Conservation (phyloP, 768 basidiomycete species). For the Boletus rex-veris region DNA sequence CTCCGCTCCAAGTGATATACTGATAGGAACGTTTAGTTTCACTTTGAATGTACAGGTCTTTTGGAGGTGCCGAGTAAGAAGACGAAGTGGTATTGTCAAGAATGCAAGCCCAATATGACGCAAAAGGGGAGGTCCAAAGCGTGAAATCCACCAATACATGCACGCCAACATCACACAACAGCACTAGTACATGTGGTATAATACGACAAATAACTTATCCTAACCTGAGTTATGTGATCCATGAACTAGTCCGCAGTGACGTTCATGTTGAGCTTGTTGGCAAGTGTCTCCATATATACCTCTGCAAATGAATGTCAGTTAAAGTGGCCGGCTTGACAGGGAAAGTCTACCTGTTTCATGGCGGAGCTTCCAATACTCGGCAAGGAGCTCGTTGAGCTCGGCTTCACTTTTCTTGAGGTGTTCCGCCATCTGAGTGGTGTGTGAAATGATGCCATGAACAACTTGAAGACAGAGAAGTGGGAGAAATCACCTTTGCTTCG, state of each 20-base stretch:
- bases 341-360: constrained; percentile 61
- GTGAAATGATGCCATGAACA: not conserved
- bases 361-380: constrained; percentile 80
- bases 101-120: constrained; percentile 46
- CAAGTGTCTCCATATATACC: constrained; percentile 83
- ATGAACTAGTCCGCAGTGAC: constrained; percentile 28
- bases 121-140: constrained; percentile 33
- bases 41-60: constrained; percentile 64
- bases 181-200: constrained; percentile 15
- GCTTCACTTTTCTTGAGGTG: constrained; percentile 70
- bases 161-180: not conserved
- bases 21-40: constrained; percentile 49
- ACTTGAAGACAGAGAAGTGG: not conserved
- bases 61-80: constrained; percentile 52
- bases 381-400: constrained; percentile 76
- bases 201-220: constrained; percentile 19
- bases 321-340: not conserved
- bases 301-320: constrained; percentile 40
- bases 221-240: not conserved
- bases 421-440: constrained; percentile 59
- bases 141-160: constrained; percentile 5
- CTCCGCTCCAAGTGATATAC: not conserved
- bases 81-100: constrained; percentile 68
- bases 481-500: constrained; percentile 53
- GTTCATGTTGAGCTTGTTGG: constrained; percentile 71